Evolutionary conservation across 1,284 basidiomycete species (phyloP), one percentile per base, ranked within the genome.

Genomic region (Leccinum cinnamomeum): DNA sequence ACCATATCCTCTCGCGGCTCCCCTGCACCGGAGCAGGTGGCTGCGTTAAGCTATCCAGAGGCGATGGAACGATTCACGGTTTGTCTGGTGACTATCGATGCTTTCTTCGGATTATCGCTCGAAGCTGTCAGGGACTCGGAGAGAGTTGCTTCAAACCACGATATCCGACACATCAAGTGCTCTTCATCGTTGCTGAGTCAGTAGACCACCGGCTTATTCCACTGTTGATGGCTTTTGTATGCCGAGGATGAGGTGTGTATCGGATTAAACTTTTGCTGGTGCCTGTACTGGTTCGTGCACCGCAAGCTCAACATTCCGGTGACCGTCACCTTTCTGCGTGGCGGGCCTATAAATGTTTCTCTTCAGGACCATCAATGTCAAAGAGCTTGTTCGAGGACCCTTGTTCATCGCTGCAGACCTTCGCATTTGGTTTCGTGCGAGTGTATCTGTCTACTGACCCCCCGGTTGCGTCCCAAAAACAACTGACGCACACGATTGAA

Each of bases 291-390:
- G 30, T 33, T 33, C 30, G 30, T 33, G 30, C 30, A 33, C 30
- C 4, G 30, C 30, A 33, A 33, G 30, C 30, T 33, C 30, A 33
- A 33, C 30, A 33, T 33, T 33, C 30, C 30, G 10, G 30, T 33
- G 30, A 33, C 30, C 30, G 30, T 33, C 30, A 33, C 30, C 30
- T 33, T 33, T 33, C 30, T 33, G 30, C 30, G 30, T 33, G 0
- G 64, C 62, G 88, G 91, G 54, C 84, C 98, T 57, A 84, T 99
- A 73, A 88, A 85, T 65, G 81, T 91, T 41, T 80, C 81, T n/a
- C 88, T 96, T 62, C 90, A 95, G 70, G 97, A 99, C 75, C 87
- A 91, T 65, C 95, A 97, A 75, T 99, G 39, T 94, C 95, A 44
- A 96, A 97, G 77, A 86, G 90, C 67, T 79, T 98, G 65, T 88